phyloP scores from a whole-genome alignment of 83 land plant genomes.

The Diphasiastrum complanatum region DNA sequence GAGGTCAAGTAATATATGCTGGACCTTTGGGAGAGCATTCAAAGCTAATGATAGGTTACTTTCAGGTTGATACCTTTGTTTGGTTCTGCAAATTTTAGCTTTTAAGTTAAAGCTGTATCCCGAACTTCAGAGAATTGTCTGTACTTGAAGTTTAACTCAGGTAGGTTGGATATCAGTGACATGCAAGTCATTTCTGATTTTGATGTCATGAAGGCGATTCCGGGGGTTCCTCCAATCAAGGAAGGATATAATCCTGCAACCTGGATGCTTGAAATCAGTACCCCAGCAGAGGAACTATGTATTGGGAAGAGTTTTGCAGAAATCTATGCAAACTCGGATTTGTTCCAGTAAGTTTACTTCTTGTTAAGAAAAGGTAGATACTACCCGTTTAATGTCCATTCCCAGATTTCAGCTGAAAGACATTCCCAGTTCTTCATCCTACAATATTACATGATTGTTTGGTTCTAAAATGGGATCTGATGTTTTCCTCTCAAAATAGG shows the following conservation, averaged over 20 bases:
- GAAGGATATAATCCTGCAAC: constrained; percentile 42
- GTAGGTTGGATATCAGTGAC: too few species aligned
- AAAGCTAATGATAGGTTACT: constrained; percentile 26
- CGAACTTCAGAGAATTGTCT: too few species aligned
- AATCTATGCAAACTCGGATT: constrained; percentile 18
- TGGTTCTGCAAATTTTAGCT: too few species aligned
- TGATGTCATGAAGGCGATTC: too few species aligned
- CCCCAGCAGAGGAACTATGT: constrained; percentile 22
- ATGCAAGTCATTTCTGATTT: too few species aligned
- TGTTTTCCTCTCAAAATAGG: too few species aligned
- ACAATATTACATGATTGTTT: not conserved
- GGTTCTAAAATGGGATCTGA: too few species aligned
- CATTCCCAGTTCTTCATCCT: not conserved
- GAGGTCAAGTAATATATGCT: constrained; percentile 27
- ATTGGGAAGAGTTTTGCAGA: constrained; percentile 33
- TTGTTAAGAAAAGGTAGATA: too few species aligned
- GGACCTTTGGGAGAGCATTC: constrained; percentile 34
- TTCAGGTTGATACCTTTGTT: too few species aligned
- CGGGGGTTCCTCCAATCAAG: constrained; percentile 21
- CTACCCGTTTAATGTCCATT: not conserved
- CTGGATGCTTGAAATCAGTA: constrained; percentile 39
- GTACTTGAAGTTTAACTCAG: too few species aligned
- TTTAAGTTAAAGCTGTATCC: too few species aligned
- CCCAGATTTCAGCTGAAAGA: not conserved
- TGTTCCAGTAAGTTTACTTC: constrained; percentile 16